Evolutionary conservation across 345 rosid species (phyloP).

Genomic region (Passiflora organensis): DNA sequence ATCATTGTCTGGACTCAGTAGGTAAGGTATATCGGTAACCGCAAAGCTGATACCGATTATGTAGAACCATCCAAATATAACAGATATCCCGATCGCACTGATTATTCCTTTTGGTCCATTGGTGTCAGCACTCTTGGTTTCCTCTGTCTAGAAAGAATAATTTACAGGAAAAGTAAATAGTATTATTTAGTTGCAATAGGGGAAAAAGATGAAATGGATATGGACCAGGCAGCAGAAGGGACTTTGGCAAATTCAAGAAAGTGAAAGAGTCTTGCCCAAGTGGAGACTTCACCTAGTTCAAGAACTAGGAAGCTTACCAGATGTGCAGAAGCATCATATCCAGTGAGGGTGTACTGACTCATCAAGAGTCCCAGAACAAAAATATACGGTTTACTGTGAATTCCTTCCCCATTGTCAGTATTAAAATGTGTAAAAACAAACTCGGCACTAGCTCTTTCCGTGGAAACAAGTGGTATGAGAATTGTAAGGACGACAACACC

Average conservation of each 20-base stretch:
- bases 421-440: conserved; percentile 87
- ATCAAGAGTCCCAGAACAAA: conserved; percentile 85
- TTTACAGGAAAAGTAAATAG: neutral
- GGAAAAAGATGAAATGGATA: no score
- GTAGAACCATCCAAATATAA: conserved; percentile 92
- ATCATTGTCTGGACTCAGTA: conserved; percentile 65
- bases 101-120: conserved; percentile 89
- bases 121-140: conserved; percentile 81
- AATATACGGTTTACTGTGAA: conserved; percentile 57
- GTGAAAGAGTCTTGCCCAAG: no score
- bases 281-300: neutral
- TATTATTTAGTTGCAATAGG: conserved; percentile 13
- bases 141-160: conserved; percentile 67
- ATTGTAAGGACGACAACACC: conserved; percentile 78
- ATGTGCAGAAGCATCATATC: conserved; percentile 96
- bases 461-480: conserved; percentile 70
- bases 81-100: conserved; percentile 81
- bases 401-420: conserved; percentile 70
- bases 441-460: conserved; percentile 73
- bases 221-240: no score
- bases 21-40: conserved; percentile 69
- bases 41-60: conserved; percentile 84
- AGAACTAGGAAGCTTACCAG: conserved; percentile 49
- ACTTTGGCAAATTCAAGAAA: no score
- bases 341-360: conserved; percentile 92